phyloP scores from a whole-genome alignment of 176 grass and related monocot species.

The Lolium multiflorum region DNA sequence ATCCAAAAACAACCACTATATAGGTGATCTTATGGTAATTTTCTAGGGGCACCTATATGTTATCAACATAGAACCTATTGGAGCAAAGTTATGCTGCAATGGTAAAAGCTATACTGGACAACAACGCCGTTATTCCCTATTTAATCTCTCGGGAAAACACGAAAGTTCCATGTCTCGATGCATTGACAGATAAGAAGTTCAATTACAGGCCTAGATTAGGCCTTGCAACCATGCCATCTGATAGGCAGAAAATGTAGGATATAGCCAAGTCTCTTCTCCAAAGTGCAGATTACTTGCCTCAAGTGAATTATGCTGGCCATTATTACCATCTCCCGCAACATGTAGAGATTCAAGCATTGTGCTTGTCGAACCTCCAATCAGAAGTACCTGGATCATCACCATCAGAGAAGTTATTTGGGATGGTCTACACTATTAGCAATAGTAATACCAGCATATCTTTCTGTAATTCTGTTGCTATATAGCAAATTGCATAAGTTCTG shows the following conservation, averaged over 20 bases:
- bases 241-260: not conserved
- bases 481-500: not conserved
- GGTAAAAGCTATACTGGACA: not conserved
- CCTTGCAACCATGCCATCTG: not conserved
- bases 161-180: not conserved
- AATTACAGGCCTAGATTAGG: not conserved
- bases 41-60: not conserved
- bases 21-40: not conserved
- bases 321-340: slow-evolving; percentile 60
- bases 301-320: slow-evolving; percentile 16
- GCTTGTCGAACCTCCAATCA: slow-evolving; percentile 74
- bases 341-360: slow-evolving; percentile 74
- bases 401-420: not conserved
- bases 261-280: not conserved
- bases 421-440: not conserved
- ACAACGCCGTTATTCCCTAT: not conserved
- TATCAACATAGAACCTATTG: not conserved
- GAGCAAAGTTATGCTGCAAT: not conserved
- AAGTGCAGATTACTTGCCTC: slow-evolving; percentile 49
- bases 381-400: slow-evolving; percentile 52
- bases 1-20: not conserved
- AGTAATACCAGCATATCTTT: slow-evolving; percentile 10
- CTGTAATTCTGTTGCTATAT: not conserved
- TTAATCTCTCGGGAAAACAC: not conserved
- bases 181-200: slow-evolving; percentile 1